Base-by-base conservation (phyloP, 2,329 filamentous ascomycete species). In the Boeremia lycopersici region DNA sequence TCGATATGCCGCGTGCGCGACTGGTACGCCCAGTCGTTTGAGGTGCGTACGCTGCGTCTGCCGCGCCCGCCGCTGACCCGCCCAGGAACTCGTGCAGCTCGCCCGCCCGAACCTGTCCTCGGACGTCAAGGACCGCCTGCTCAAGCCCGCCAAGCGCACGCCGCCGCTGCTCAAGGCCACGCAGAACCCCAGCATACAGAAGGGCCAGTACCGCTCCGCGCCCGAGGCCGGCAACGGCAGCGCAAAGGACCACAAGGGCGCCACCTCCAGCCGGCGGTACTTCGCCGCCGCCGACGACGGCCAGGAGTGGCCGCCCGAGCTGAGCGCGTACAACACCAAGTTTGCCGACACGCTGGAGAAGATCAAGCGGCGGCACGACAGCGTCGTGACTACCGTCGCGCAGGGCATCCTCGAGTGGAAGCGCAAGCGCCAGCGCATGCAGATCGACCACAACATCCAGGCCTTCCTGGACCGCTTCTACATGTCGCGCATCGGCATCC, bases 11-110 rank as follows among this genome's bases (percentile, higher is more conserved):
- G 89, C 71, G 95, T 99, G 64, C 89, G 93, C 75, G 93, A 98
- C 72, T 99, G 95, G 95, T 99, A 99, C 76, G 95, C 93, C 61
- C 95, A 99, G 80, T 99, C 95, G 46, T 99, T 99, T 72, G 95
- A 99, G 86, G 93, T 96, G 84, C 67, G 84, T 33, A 30, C 12
- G 38, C 33, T 56, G 35, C 29, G 23, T 51, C 39, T 53, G 25
- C 47, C 29, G 44, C 51, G 34, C 46, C 12, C 3, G 19, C 12
- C 3, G 19, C 28, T 72, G 64, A 75, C 71, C 73, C 69, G 71
- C 46, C 76, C 64, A 93, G 91, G 95, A 99, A 83, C 96, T 99
- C 76, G 97, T 93, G 63, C 87, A 85, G 51, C 82, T 99, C 6
- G 86, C 89, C 57, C 86, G 90, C 70, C 95, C 95, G 52, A 83